phyloP scores from a whole-genome alignment of 2,329 filamentous ascomycete species.

The Chlorencoelia australis region DNA sequence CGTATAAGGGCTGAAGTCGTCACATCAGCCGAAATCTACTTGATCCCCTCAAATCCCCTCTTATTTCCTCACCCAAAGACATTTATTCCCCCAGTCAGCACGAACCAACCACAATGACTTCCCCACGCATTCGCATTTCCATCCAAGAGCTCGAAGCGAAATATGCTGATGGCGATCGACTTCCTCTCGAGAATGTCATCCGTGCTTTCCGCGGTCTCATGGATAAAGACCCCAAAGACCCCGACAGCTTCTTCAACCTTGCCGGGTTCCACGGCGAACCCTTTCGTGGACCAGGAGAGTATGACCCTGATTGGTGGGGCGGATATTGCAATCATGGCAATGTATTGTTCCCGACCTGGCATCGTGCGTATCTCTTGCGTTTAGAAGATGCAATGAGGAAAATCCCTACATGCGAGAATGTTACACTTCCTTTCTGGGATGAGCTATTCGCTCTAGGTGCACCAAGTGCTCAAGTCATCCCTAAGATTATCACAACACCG shows the following conservation, averaged over 20 bases:
- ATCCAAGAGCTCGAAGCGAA: too few relatives aligned
- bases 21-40: too few relatives aligned
- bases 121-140: too few relatives aligned
- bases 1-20: too few relatives aligned
- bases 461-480: not conserved
- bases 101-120: too few relatives aligned
- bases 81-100: too few relatives aligned
- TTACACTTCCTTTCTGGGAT: conserved; percentile 4
- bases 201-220: not conserved
- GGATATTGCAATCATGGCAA: conserved; percentile 12
- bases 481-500: not conserved
- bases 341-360: conserved; percentile 32
- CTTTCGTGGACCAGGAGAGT: conserved; percentile 18
- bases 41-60: too few relatives aligned
- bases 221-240: not conserved
- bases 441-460: not conserved
- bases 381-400: conserved; percentile 2
- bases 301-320: conserved; percentile 10
- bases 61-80: too few relatives aligned
- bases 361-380: conserved; percentile 40
- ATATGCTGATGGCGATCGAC: too few relatives aligned
- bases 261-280: conserved; percentile 25
- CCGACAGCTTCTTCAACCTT: conserved; percentile 22
- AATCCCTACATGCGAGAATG: conserved; percentile 2
- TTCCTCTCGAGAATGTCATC: too few relatives aligned